A percentile compares a stretch with the other conserved stretches of the same genome.
Evolutionary conservation across 495 filamentous ascomycete genomes (phyloP).

Genomic region (Margaritispora aquatica): DNA sequence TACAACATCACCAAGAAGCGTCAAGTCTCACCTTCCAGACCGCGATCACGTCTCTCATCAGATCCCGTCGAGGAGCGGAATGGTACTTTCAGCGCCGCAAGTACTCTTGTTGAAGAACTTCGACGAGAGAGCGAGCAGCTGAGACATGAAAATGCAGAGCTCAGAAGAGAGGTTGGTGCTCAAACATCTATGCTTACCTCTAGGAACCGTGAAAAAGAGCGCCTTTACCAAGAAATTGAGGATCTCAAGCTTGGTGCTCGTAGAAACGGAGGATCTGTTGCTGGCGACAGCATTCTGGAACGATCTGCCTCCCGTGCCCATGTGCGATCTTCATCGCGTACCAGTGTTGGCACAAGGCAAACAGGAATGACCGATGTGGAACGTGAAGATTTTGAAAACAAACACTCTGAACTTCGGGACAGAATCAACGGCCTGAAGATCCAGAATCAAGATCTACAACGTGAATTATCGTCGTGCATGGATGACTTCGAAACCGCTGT

Average conservation of each 20-base stretch:
- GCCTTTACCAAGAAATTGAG: constrained; percentile 94
- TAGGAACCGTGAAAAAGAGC: constrained; percentile 88
- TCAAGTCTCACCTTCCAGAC: constrained; percentile 56
- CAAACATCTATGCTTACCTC: constrained; percentile 98
- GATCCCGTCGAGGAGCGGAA: constrained; percentile 48
- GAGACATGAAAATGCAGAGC: constrained; percentile 85
- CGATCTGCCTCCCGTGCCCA: constrained; percentile 78
- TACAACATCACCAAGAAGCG: constrained; percentile 57
- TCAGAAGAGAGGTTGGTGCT: constrained; percentile 86
- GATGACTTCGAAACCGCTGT: constrained; percentile 61
- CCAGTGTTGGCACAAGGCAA: constrained; percentile 60
- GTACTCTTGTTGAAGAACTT: constrained; percentile 61
- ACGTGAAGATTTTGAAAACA: constrained; percentile 78
- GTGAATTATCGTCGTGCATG: constrained; percentile 62
- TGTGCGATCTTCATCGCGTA: constrained; percentile 62
- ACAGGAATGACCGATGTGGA: constrained; percentile 71
- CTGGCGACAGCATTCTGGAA: constrained; percentile 88
- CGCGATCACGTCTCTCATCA: constrained; percentile 51
- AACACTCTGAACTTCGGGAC: constrained; percentile 77
- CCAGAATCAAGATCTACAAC: constrained; percentile 72
- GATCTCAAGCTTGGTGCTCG: constrained; percentile 84
- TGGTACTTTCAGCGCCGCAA: constrained; percentile 48
- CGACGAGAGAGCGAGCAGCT: constrained; percentile 65
- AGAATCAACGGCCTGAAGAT: constrained; percentile 78
- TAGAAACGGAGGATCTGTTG: constrained; percentile 53